Evolutionary conservation across 768 basidiomycete genomes (phyloP).

Genomic region (Boletellus ananas): DNA sequence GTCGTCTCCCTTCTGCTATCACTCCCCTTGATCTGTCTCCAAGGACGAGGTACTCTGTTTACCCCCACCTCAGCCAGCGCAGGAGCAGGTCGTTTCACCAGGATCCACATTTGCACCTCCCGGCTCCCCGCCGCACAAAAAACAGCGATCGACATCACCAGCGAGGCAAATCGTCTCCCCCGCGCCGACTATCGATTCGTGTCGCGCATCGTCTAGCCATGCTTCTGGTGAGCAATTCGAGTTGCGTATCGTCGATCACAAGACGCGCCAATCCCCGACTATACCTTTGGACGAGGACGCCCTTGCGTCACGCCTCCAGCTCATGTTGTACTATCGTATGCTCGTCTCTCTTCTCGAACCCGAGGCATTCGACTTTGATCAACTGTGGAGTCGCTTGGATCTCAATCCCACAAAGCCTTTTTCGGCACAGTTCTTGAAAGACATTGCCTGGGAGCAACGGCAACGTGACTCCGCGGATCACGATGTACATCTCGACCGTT

Average conservation of each 20-base stretch:
- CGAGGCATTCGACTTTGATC: slow-evolving; percentile 44
- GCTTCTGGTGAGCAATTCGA: slow-evolving; percentile 14
- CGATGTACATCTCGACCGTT: slow-evolving; percentile 28
- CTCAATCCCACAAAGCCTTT: slow-evolving; percentile 44
- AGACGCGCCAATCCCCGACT: slow-evolving; percentile 51
- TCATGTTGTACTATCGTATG: slow-evolving; percentile 75
- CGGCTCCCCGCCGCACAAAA: slow-evolving; percentile 27
- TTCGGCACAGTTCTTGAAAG: slow-evolving; percentile 46
- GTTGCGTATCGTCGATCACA: slow-evolving; percentile 61
- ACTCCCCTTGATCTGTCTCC: slow-evolving; percentile 2
- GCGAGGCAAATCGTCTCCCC: slow-evolving; percentile 3
- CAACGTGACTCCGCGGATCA: slow-evolving; percentile 15
- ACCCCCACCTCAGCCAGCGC: slow-evolving; percentile 1
- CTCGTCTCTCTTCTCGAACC: slow-evolving; percentile 49
- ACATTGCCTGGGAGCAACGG: slow-evolving; percentile 18
- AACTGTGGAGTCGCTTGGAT: slow-evolving; percentile 47
- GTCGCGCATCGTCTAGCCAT: not conserved
- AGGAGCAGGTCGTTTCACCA: not conserved
- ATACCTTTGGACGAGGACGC: slow-evolving; percentile 60
- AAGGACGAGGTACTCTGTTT: slow-evolving; percentile 51
- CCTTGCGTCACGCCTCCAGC: slow-evolving; percentile 57
- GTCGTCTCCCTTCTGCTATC: slow-evolving; percentile 7
- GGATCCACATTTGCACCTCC: slow-evolving; percentile 3
- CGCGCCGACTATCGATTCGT: not conserved
- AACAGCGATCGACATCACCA: slow-evolving; percentile 16